A percentile compares a stretch with the other conserved stretches of the same genome.
These are phyloP conservation scores for Artemisia argyi DNA, from an alignment of 129 eudicot species.

Conservation along the genomic window DNA sequence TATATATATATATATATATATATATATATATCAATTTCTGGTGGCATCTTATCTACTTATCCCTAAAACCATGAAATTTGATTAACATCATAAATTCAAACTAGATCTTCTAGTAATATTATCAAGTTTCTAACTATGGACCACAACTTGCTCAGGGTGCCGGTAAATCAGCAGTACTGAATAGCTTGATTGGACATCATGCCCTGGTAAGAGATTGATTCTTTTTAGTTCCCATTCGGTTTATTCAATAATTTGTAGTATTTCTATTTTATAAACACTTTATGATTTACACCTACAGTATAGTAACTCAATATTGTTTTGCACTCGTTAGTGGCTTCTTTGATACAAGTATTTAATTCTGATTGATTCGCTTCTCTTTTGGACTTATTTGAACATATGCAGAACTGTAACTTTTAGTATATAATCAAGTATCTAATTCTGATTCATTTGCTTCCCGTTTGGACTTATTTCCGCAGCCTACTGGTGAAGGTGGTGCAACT, in stretches of 20 bases:
- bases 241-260: not conserved
- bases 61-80: not conserved
- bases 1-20: no score
- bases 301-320: no score
- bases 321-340: no score
- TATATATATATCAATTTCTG: no score
- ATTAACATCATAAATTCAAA: not conserved
- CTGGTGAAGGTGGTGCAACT: constrained; percentile 99
- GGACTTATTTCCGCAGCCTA: constrained; percentile 57
- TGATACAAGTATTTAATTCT: no score
- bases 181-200: constrained; percentile 98
- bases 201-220: constrained; percentile 62
- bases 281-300: not conserved
- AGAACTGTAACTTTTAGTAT: no score
- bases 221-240: not conserved
- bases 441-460: no score
- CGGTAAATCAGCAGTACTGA: constrained; percentile 97
- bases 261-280: not conserved
- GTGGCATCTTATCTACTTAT: no score
- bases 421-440: not conserved
- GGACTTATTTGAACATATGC: no score
- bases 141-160: constrained; percentile 67
- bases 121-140: constrained; percentile 23
- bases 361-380: no score
- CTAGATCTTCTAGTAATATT: not conserved